phyloP scores from a whole-genome alignment of 129 eudicot species.

The Sambucus nigra region DNA sequence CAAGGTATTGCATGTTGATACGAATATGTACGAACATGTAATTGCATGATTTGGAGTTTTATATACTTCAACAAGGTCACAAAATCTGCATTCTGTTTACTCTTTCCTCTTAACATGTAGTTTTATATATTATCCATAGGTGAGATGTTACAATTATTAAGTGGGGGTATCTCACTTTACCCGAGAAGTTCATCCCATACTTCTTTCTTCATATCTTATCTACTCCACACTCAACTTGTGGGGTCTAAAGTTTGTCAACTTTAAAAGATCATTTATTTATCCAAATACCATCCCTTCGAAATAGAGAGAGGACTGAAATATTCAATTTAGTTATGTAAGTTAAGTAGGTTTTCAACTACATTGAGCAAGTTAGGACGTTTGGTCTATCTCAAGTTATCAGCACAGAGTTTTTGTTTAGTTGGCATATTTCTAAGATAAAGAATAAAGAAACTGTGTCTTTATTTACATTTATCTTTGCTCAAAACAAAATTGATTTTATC shows the following conservation, averaged over 20 bases:
- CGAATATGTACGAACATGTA: slow-evolving; percentile 60
- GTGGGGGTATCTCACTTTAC: slow-evolving; percentile 24
- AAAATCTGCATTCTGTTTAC: slow-evolving; percentile 1
- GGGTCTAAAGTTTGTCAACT: slow-evolving; percentile 3
- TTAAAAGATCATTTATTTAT: neutral
- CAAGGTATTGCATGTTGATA: slow-evolving; percentile 22
- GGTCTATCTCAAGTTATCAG: too few species aligned
- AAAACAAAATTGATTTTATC: too few species aligned
- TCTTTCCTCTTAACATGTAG: slow-evolving; percentile 5
- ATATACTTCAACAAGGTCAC: neutral
- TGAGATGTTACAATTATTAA: slow-evolving; percentile 11
- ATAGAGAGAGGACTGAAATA: too few species aligned
- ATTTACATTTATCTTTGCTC: too few species aligned
- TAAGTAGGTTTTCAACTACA: too few species aligned
- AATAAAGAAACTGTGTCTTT: too few species aligned
- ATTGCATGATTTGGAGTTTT: too few species aligned
- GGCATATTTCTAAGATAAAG: too few species aligned
- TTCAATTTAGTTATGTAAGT: too few species aligned
- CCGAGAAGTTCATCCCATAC: slow-evolving; percentile 31
- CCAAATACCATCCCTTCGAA: neutral
- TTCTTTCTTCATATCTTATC: slow-evolving; percentile 19
- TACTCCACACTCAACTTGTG: slow-evolving; percentile 9
- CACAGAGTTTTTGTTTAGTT: too few species aligned
- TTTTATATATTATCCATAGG: slow-evolving; percentile 27
- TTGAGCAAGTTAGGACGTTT: too few species aligned